Evolutionary conservation across 345 rosid genomes (phyloP).

Genomic region (Odontarrhena argentea): DNA sequence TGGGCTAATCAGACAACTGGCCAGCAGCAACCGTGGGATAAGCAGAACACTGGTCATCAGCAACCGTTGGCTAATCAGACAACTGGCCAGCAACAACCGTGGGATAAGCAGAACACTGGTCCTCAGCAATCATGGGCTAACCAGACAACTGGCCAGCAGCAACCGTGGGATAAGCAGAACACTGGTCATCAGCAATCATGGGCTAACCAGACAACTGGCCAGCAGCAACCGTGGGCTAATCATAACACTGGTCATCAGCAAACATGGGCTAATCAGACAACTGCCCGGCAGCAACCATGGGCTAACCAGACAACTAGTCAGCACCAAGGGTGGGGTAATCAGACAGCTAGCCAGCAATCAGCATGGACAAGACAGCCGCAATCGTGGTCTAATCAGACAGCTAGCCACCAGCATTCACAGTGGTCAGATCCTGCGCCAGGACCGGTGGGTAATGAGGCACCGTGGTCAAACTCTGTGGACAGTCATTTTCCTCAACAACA

Average conservation of each 20-base stretch:
- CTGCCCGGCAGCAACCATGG: slow-evolving; percentile 19
- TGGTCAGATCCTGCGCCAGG: slow-evolving; percentile 25
- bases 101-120: background rate
- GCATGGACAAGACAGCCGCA: slow-evolving; percentile 35
- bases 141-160: slow-evolving; percentile 19
- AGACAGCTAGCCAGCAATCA: slow-evolving; percentile 30
- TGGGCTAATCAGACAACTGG: slow-evolving; percentile 6
- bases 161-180: slow-evolving; percentile 25
- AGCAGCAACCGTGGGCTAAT: slow-evolving; percentile 20
- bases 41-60: too few relatives aligned
- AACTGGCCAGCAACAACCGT: too few relatives aligned
- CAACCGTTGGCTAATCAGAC: too few relatives aligned
- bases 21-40: too few relatives aligned
- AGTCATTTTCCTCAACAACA: slow-evolving; percentile 36
- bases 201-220: background rate
- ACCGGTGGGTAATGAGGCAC: slow-evolving; percentile 32
- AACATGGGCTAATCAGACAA: slow-evolving; percentile 10
- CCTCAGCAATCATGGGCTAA: slow-evolving; percentile 17
- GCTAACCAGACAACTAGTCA: slow-evolving; percentile 26
- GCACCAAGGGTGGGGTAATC: slow-evolving; percentile 29
- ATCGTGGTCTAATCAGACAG: slow-evolving; percentile 35
- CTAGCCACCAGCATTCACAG: slow-evolving; percentile 38
- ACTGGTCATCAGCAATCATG: slow-evolving; percentile 28
- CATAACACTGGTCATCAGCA: slow-evolving; percentile 1
- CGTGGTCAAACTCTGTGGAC: slow-evolving; percentile 32